Evolutionary conservation across 768 basidiomycete species (phyloP).

Genomic region (Royoungia palumana): DNA sequence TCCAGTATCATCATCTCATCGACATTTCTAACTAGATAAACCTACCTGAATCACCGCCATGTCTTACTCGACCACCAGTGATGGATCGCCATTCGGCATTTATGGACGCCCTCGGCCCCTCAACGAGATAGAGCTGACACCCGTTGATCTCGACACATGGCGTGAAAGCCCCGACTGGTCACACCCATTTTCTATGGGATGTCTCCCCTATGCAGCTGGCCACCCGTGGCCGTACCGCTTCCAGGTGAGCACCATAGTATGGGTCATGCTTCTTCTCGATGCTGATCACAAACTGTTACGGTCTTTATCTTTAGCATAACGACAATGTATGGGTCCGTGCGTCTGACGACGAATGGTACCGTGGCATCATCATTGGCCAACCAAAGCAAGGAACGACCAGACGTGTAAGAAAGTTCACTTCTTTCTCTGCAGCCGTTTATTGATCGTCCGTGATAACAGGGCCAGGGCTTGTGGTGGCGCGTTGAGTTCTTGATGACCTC

Average conservation of each 20-base stretch:
- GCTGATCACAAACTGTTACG: background rate
- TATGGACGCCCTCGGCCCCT: background rate
- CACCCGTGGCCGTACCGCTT: constrained; percentile 54
- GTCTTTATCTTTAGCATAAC: constrained; percentile 24
- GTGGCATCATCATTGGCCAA: constrained; percentile 46
- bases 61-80: background rate
- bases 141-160: constrained; percentile 27
- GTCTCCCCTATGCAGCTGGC: constrained; percentile 41
- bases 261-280: background rate
- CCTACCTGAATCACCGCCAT: no score
- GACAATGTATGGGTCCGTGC: constrained; percentile 54
- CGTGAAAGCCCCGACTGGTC: constrained; percentile 22
- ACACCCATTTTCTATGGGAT: constrained; percentile 17
- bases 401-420: constrained; percentile 35
- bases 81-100: no score
- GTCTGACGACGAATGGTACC: constrained; percentile 48
- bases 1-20: background rate
- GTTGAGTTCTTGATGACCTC: constrained; percentile 39
- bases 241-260: constrained; percentile 24
- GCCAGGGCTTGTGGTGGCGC: constrained; percentile 51
- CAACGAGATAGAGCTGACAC: constrained; percentile 5
- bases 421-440: background rate
- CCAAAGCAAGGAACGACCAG: constrained; percentile 45
- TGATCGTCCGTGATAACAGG: constrained; percentile 29
- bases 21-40: no score